Base-by-base conservation (phyloP, 306 rosid species). In the Dicorynia guianensis region DNA sequence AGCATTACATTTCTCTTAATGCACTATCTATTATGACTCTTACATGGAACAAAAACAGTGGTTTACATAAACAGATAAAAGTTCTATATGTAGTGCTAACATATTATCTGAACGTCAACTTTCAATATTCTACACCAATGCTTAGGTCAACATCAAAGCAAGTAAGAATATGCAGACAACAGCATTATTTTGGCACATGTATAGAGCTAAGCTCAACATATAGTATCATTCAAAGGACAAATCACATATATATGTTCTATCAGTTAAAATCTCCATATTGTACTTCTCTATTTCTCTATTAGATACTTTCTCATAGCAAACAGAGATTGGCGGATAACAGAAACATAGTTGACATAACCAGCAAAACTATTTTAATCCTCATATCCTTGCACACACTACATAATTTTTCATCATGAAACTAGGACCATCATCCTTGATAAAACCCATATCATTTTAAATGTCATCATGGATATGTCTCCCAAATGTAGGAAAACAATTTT, bases 61-160 rank as follows among this genome's bases (percentile, higher is more conserved):
- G 30, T 63, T 63, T 15, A 11, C n/a, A 14, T 20, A 69, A 65
- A 72, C 46, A 56, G 62, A 55, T 46, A 35, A 48, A 72, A 69
- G 12, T 30, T 53, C 19, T 53, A 52, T 3, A 63, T 34, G 52
- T 19, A 5, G 13, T 47, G 17, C 12, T 20, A 48, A 63, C 7
- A 60, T 33, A 39, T 15, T 15, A 43, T 12, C 19, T n/a, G 18
- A 57, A 33, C 59, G 33, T 47, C 48, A 3, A 4, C 33, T 13
- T 54, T 25, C 72, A 52, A 70, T 11, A 40, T 53, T 71, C 48
- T 42, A 17, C 58, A 61, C 33, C 18, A 38, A 53, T 43, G 72
- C 38, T 57, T 49, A 25, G 54, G 58, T 50, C 60, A 59, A 20
- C 61, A 47, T 17, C 17, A 63, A 75, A 8, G 64, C 40, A 36